Evolutionary conservation across 805 yeast genomes (phyloP).

Genomic region (Myxozyma mucilagina): DNA sequence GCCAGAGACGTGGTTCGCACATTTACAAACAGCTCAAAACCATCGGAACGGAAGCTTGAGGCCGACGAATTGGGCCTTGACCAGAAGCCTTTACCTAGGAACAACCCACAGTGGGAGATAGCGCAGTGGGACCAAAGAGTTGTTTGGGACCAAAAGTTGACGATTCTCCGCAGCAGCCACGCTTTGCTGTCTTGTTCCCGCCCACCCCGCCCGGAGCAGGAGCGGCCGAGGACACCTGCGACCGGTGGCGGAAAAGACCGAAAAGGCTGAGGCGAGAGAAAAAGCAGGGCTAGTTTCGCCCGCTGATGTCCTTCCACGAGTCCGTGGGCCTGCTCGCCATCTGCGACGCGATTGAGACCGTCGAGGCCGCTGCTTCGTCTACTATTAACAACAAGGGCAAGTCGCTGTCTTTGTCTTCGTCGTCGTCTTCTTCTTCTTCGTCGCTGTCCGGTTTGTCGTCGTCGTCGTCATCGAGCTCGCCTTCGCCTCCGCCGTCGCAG

Average conservation of each 20-base stretch:
- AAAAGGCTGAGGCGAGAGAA: neutral
- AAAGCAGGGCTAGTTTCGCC: conserved; percentile 11
- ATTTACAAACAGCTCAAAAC: too few relatives aligned
- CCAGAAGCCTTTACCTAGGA: too few relatives aligned
- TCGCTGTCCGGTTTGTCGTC: neutral
- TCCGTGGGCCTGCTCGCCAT: conserved; percentile 44
- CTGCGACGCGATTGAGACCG: conserved; percentile 44
- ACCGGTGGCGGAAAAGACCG: neutral
- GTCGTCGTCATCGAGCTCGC: too few relatives aligned
- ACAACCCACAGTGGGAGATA: too few relatives aligned
- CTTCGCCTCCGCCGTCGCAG: conserved; percentile 7
- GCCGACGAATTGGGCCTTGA: too few relatives aligned
- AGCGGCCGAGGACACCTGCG: too few relatives aligned
- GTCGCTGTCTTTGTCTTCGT: conserved; percentile 5
- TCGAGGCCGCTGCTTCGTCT: conserved; percentile 36
- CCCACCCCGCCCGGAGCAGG: neutral
- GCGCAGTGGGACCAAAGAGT: too few relatives aligned
- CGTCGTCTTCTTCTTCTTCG: conserved; percentile 12
- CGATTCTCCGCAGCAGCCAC: too few relatives aligned
- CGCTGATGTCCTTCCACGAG: conserved; percentile 41
- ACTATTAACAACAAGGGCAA: conserved; percentile 8
- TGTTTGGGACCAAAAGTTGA: too few relatives aligned
- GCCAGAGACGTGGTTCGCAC: too few relatives aligned
- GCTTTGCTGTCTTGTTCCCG: too few relatives aligned
- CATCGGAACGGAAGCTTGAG: too few relatives aligned